Evolutionary conservation across 108 stramenopile species (phyloP), one percentile per base, ranked within the genome.

Genomic region (Skeletonema costatum): DNA sequence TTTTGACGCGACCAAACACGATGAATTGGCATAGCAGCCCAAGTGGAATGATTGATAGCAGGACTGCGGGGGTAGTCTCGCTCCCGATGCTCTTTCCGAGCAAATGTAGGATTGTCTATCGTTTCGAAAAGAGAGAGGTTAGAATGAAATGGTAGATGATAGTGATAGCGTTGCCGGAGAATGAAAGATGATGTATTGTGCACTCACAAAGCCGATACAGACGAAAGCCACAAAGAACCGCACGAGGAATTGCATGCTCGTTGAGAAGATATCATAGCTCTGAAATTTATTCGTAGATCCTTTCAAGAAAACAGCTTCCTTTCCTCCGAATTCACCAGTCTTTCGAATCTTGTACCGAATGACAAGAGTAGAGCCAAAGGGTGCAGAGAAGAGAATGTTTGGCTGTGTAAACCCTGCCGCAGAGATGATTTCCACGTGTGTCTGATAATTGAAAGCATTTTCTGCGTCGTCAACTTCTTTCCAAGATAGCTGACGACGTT

Each of bases 381-480:
- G 77, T 39, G 44, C 36, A 30, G 72, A 63, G 35, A 73, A 38
- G 44, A 80, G 58, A 1, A 80, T 33, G 68, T 80, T 80, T 53
- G 78, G 50, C 11, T 63, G 58, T 0, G 17, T 25, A 64, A 80
- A 73, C 4, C 78, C 72, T 41, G 11, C n/a, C n/a, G 68, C 78
- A 30, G 72, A 73, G 1, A 73, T 53, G 5, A 80, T 68, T 60
- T 80, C 72, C 31, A 80, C 21, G 32, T 72, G 60, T 16, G 67
- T 67, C 30, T 73, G 78, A 63, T 73, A 60, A 11, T 73, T 68
- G 19, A 66, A 51, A 46, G 64, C 39, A 51, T 68, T 38, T n/a
- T 59, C 72, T n/a, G 59, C 60, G 4, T 51, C 11, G 25, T 73
- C 72, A 11, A 73, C 68, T 16, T 80, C 78, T 21, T 64, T 80